Conservation (phyloP, 202 grass and related monocot species). For the Schoenoplectus triqueter region DNA sequence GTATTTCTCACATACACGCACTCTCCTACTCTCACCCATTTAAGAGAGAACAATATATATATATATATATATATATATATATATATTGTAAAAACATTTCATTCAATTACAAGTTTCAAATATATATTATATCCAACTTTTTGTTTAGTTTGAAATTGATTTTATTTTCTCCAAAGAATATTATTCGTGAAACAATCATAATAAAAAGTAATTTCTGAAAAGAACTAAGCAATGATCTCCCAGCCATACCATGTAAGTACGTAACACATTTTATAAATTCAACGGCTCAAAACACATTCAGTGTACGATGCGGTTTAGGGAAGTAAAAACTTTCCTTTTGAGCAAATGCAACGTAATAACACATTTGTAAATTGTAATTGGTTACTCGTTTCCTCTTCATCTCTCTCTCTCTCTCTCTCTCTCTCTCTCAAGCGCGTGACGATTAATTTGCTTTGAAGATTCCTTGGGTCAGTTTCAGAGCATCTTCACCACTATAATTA, state of each 20-base stretch:
- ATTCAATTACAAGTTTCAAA: no score
- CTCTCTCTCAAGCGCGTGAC: conserved; percentile 18
- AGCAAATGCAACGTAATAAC: conserved; percentile 17
- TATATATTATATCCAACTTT: no score
- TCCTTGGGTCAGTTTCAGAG: conserved; percentile 27
- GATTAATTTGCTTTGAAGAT: conserved; percentile 28
- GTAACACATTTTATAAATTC: neutral
- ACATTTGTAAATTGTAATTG: neutral
- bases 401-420: conserved; percentile 2
- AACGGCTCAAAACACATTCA: neutral
- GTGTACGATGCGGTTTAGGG: neutral
- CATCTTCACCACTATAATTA: conserved; percentile 32
- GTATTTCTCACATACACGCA: no score
- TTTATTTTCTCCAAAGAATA: no score
- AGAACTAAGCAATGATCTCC: no score
- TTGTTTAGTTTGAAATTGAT: no score
- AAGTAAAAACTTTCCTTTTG: neutral
- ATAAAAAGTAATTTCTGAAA: neutral
- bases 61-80: no score
- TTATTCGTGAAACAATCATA: neutral
- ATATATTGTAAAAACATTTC: no score
- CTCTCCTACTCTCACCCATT: no score
- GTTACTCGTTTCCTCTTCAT: neutral
- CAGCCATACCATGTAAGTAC: no score
- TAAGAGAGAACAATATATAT: no score